Percentiles rank a stretch among this genome's conserved stretches.
Conservation (phyloP, 140 eudicot species). For the Flaveria floridana region DNA sequence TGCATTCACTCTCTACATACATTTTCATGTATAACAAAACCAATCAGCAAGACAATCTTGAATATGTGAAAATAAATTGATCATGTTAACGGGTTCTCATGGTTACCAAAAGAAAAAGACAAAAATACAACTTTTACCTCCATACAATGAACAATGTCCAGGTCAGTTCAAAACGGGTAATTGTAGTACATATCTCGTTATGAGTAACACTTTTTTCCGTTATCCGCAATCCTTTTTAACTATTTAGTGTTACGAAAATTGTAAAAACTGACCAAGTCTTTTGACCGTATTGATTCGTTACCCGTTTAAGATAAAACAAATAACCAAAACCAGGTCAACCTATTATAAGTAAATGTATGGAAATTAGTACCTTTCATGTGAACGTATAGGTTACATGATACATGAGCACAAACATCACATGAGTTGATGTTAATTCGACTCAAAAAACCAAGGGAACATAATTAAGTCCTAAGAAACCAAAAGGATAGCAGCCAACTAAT, state of each 20-base stretch:
- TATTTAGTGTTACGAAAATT: neutral
- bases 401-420: neutral
- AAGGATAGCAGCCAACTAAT: too few relatives aligned
- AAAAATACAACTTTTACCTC: neutral
- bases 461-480: neutral
- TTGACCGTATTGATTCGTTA: neutral
- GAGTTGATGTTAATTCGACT: neutral
- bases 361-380: neutral
- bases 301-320: neutral
- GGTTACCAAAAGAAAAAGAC: neutral
- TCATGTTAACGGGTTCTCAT: neutral
- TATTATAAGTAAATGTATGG: neutral
- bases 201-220: neutral
- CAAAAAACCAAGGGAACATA: neutral
- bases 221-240: neutral
- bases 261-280: neutral
- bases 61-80: constrained; percentile 4
- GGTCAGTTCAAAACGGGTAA: neutral
- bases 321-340: neutral
- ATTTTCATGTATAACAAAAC: neutral
- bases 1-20: constrained; percentile 59
- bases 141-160: neutral
- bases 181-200: neutral
- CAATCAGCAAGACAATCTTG: neutral
- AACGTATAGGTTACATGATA: neutral